Evolutionary conservation across 306 rosid species (phyloP).

Genomic region (Trifolium dubium): DNA sequence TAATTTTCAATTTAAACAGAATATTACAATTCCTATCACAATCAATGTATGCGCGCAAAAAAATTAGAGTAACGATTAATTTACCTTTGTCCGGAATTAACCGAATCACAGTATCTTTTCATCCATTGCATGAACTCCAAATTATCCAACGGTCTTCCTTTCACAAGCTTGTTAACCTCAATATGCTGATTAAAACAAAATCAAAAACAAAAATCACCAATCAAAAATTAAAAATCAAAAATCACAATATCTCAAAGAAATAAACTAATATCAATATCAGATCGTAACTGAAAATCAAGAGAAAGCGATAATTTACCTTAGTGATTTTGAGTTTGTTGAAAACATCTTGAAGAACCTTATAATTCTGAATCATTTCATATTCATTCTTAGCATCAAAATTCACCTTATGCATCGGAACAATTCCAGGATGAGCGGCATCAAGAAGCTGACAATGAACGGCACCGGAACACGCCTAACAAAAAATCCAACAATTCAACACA

Average conservation of each 20-base stretch:
- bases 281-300: background rate
- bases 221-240: background rate
- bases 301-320: constrained; percentile 53
- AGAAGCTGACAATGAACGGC: constrained; percentile 95
- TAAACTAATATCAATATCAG: background rate
- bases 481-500: constrained; percentile 4
- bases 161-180: constrained; percentile 89
- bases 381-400: constrained; percentile 93
- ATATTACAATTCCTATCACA: background rate
- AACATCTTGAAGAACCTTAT: constrained; percentile 95
- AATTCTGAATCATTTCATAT: constrained; percentile 98
- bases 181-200: constrained; percentile 56
- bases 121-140: constrained; percentile 98
- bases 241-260: background rate
- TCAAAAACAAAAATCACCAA: background rate
- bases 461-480: constrained; percentile 78
- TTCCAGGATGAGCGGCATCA: constrained; percentile 89
- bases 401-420: constrained; percentile 97
- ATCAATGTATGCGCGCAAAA: background rate
- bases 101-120: constrained; percentile 92
- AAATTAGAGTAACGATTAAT: background rate
- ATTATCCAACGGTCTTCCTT: constrained; percentile 93
- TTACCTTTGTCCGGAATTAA: constrained; percentile 66
- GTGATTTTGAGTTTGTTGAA: constrained; percentile 93
- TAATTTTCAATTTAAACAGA: background rate